A percentile compares a stretch with the other conserved stretches of the same genome.
These are phyloP conservation scores for Gossypium raimondii DNA, from an alignment of 345 rosid species.

Conservation along the genomic window DNA sequence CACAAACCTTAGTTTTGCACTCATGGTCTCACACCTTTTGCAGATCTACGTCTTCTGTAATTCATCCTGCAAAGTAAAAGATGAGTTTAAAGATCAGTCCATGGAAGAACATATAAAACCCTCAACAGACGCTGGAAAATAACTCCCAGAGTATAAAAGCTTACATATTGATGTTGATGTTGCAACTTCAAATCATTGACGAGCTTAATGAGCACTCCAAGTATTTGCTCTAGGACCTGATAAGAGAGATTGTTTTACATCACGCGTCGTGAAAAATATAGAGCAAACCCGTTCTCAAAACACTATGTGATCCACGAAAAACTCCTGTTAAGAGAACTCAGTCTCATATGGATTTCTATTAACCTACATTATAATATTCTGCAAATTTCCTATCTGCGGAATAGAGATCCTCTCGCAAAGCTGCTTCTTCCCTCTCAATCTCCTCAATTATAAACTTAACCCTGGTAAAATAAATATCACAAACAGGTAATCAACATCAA, in stretches of 20 bases:
- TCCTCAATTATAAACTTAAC: constrained; percentile 91
- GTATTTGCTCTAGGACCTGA: constrained; percentile 94
- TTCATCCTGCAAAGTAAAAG: too few species aligned
- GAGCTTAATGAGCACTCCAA: constrained; percentile 91
- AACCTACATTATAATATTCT: constrained; percentile 83
- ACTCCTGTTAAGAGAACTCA: background rate
- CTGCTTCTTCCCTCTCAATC: constrained; percentile 89
- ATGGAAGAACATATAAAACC: too few species aligned
- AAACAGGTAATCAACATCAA: background rate
- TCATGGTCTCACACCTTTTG: too few species aligned
- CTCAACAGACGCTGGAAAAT: too few species aligned
- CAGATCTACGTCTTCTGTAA: too few species aligned
- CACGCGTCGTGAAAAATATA: background rate
- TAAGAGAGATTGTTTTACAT: constrained; percentile 22
- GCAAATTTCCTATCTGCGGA: constrained; percentile 90
- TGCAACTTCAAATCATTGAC: constrained; percentile 93
- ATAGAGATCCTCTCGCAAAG: constrained; percentile 85
- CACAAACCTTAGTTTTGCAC: too few species aligned
- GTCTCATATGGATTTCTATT: constrained; percentile 8
- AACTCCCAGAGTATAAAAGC: too few species aligned
- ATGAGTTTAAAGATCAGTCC: too few species aligned
- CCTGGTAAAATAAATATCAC: constrained; percentile 36
- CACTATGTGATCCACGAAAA: constrained; percentile 13
- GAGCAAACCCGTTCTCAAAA: background rate
- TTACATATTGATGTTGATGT: constrained; percentile 91